Conservation (phyloP, 768 basidiomycete genomes). For the Termitomyces sp. region DNA sequence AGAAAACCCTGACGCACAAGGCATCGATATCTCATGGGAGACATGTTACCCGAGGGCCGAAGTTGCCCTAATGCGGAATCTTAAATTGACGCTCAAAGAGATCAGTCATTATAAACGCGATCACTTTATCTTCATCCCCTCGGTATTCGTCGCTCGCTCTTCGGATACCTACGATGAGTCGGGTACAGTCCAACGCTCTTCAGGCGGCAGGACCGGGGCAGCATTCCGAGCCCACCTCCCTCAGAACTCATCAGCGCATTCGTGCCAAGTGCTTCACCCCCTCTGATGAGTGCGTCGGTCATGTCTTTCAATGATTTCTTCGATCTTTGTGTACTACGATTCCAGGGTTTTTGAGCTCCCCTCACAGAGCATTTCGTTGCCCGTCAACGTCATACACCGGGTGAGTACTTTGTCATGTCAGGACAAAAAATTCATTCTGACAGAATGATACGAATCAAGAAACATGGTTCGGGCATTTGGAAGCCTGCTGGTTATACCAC, state of each 20-base stretch:
- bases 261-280: slow-evolving; percentile 11
- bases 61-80: slow-evolving; percentile 2
- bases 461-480: slow-evolving; percentile 3
- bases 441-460: not conserved
- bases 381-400: not conserved
- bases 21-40: not conserved
- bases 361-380: not conserved
- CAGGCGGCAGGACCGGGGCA: not conserved
- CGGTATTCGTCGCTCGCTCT: not conserved
- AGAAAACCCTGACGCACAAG: not conserved
- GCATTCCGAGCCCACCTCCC: not conserved
- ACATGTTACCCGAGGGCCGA: no score
- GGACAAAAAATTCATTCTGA: not conserved
- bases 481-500: slow-evolving; percentile 9
- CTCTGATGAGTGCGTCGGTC: slow-evolving; percentile 6
- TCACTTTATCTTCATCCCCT: not conserved
- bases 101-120: not conserved
- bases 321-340: not conserved
- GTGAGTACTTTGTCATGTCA: not conserved
- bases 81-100: slow-evolving; percentile 3
- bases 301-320: not conserved
- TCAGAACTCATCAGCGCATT: slow-evolving; percentile 3
- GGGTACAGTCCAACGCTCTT: not conserved
- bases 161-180: not conserved
- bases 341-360: slow-evolving; percentile 4